Percentiles rank a stretch among this genome's conserved stretches.
Conservation (phyloP, 202 grass and related monocot species). For the Zoysia matrella region DNA sequence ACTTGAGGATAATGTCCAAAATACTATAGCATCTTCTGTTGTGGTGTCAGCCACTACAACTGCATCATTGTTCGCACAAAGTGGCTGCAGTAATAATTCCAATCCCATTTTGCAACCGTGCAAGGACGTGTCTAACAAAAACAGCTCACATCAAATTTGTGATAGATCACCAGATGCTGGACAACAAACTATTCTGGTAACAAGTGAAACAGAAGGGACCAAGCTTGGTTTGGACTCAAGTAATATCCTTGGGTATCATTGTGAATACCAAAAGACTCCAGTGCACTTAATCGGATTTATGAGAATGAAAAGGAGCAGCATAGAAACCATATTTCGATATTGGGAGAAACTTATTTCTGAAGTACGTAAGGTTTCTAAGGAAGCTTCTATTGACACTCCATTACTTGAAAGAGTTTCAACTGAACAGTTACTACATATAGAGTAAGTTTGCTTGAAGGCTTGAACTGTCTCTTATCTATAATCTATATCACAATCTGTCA, state of each 20-base stretch:
- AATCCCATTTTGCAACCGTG: constrained; percentile 35
- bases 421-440: constrained; percentile 59
- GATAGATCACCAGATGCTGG: constrained; percentile 22
- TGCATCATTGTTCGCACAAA: constrained; percentile 25
- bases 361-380: constrained; percentile 25
- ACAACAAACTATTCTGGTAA: constrained; percentile 21
- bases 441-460: constrained; percentile 78
- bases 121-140: constrained; percentile 38
- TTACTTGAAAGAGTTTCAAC: constrained; percentile 60
- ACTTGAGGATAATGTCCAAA: constrained; percentile 21
- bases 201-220: constrained; percentile 28
- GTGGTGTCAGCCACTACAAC: background rate
- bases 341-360: constrained; percentile 52
- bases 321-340: constrained; percentile 59
- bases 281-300: constrained; percentile 56
- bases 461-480: constrained; percentile 17
- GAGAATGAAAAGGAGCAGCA: constrained; percentile 56
- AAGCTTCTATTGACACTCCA: constrained; percentile 43
- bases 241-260: constrained; percentile 26
- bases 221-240: constrained; percentile 27
- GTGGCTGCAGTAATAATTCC: background rate
- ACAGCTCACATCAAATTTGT: constrained; percentile 19
- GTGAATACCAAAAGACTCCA: constrained; percentile 12
- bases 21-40: constrained; percentile 23
- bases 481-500: constrained; percentile 4